These are phyloP conservation scores for Trichoderma sp. DNA, from an alignment of 2,329 filamentous ascomycete genomes.

Conservation along the genomic window DNA sequence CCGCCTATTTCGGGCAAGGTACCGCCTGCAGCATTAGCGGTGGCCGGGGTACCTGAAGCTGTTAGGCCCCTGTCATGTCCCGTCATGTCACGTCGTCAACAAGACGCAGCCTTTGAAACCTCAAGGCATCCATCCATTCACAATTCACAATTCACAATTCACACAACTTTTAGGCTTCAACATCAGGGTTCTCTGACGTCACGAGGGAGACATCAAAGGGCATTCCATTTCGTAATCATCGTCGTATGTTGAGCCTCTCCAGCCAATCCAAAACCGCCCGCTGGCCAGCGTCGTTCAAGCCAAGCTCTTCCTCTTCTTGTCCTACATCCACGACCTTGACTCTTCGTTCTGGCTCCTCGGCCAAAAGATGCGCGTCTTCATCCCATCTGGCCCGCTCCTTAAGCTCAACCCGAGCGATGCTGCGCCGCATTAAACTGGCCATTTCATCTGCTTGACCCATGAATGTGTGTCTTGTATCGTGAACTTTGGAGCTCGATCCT, in stretches of 20 bases:
- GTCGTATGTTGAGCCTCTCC: background rate
- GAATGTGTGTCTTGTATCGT: conserved; percentile 39
- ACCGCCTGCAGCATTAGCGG: background rate
- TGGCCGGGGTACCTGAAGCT: background rate
- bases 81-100: background rate
- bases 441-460: conserved; percentile 46
- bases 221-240: background rate
- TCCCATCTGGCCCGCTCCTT: conserved; percentile 43
- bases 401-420: conserved; percentile 46
- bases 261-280: conserved; percentile 33
- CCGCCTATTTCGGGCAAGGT: conserved; percentile 10
- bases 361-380: conserved; percentile 34
- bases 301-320: conserved; percentile 23
- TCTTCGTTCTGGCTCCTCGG: conserved; percentile 35
- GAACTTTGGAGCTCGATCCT: background rate
- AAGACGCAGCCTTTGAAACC: background rate
- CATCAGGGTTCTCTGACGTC: background rate
- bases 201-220: background rate
- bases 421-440: conserved; percentile 47
- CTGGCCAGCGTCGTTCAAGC: conserved; percentile 26
- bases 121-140: too few species aligned
- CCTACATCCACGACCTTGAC: conserved; percentile 41
- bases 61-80: background rate
- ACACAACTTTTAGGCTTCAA: too few species aligned
- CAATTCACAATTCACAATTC: too few species aligned